Conservation (phyloP, 176 grass and related monocot genomes). For the barley (Hordeum vulgare) region DNA sequence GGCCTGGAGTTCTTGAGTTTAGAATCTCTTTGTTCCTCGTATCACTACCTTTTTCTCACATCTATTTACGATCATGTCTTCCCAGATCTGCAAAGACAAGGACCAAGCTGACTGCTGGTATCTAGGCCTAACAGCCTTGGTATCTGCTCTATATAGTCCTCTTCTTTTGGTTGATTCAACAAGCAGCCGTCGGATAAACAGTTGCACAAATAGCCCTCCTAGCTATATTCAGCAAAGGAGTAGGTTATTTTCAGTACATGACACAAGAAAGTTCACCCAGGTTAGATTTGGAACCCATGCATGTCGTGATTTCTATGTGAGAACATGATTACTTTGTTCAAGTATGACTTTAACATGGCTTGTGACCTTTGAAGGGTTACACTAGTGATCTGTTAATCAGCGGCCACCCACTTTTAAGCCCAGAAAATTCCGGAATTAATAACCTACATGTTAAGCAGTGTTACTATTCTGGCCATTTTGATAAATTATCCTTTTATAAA, state of each 20-base stretch:
- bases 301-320: not conserved
- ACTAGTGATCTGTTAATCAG: not conserved
- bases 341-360: not conserved
- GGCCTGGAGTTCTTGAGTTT: slow-evolving; percentile 8
- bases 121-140: slow-evolving; percentile 55
- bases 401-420: not conserved
- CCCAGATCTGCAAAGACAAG: slow-evolving; percentile 86
- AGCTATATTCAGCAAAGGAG: slow-evolving; percentile 59
- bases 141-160: slow-evolving; percentile 50
- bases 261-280: slow-evolving; percentile 63
- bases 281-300: slow-evolving; percentile 38
- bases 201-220: slow-evolving; percentile 77
- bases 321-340: not conserved
- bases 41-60: not conserved
- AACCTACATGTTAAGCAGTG: not conserved
- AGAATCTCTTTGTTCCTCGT: not conserved
- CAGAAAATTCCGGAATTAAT: not conserved
- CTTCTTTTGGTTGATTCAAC: slow-evolving; percentile 53
- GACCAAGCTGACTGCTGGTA: slow-evolving; percentile 87
- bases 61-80: not conserved
- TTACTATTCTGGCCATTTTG: slow-evolving; percentile 2
- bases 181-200: slow-evolving; percentile 47
- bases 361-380: slow-evolving; percentile 3
- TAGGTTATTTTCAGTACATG: slow-evolving; percentile 47
- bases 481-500: not conserved